These are phyloP conservation scores for Torrubiella hemipterigena DNA, from an alignment of 2,329 filamentous ascomycete species.

Conservation along the genomic window DNA sequence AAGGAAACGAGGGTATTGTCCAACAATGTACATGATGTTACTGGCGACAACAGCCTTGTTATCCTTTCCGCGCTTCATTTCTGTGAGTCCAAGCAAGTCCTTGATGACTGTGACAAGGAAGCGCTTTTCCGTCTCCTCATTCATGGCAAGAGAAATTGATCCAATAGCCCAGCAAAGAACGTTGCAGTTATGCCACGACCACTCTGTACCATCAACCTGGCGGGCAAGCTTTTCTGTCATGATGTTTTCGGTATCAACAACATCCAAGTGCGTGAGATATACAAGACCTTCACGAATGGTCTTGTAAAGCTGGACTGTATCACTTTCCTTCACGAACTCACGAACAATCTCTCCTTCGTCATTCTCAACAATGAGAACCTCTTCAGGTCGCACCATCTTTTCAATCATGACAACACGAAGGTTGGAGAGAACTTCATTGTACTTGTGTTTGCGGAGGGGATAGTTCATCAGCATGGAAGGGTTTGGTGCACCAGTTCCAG, in stretches of 20 bases:
- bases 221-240: slow-evolving; percentile 97
- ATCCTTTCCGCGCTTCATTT: slow-evolving; percentile 99
- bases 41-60: slow-evolving; percentile 98
- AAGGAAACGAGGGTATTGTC: slow-evolving; percentile 93
- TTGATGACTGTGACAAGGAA: slow-evolving; percentile 99
- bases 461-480: slow-evolving; percentile 78
- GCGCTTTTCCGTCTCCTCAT: slow-evolving; percentile 96
- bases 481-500: slow-evolving; percentile 74
- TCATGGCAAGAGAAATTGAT: slow-evolving; percentile 97
- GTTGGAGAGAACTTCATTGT: slow-evolving; percentile 86
- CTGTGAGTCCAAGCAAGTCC: slow-evolving; percentile 87
- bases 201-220: slow-evolving; percentile 90
- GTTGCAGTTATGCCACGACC: slow-evolving; percentile 99
- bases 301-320: slow-evolving; percentile 98
- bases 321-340: slow-evolving; percentile 98
- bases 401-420: slow-evolving; percentile 97
- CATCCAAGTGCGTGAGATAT: slow-evolving; percentile 93
- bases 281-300: slow-evolving; percentile 95
- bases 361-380: slow-evolving; percentile 98
- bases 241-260: slow-evolving; percentile 94
- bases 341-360: slow-evolving; percentile 98
- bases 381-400: slow-evolving; percentile 97
- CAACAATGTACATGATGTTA: slow-evolving; percentile 99
- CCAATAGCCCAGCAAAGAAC: slow-evolving; percentile 99
- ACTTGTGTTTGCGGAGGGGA: slow-evolving; percentile 94